Evolutionary conservation across 495 filamentous ascomycete genomes (phyloP).

Genomic region (Letharia lupina): DNA sequence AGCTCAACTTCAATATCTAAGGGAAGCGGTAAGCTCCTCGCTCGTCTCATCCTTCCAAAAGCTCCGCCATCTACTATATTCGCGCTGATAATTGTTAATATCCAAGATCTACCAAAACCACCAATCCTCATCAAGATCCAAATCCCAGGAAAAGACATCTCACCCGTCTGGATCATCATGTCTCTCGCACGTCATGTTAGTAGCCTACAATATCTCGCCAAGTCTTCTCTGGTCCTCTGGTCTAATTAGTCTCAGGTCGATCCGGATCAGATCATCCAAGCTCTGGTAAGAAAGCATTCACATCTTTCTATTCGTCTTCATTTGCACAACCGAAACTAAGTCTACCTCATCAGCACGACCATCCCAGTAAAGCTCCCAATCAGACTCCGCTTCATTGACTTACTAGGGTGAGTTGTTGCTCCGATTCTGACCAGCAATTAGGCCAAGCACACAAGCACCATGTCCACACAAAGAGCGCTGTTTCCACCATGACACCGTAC

Average conservation of each 20-base stretch:
- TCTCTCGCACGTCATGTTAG: conserved; percentile 37
- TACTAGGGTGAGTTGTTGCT: neutral
- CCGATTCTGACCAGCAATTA: conserved; percentile 31
- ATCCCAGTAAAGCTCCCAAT: neutral
- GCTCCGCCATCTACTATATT: too few relatives aligned
- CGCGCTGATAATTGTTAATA: too few relatives aligned
- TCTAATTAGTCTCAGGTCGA: conserved; percentile 38
- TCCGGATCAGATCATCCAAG: conserved; percentile 52
- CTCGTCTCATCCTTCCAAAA: too few relatives aligned
- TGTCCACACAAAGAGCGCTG: conserved; percentile 33
- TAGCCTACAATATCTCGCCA: neutral
- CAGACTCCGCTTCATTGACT: neutral
- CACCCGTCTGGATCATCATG: conserved; percentile 23
- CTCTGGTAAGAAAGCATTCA: conserved; percentile 27
- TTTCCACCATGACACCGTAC: conserved; percentile 54
- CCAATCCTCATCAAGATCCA: too few relatives aligned
- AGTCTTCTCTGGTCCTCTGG: neutral
- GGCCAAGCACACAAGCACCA: conserved; percentile 35
- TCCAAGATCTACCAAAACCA: too few relatives aligned
- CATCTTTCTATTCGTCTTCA: neutral
- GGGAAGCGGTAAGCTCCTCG: too few relatives aligned
- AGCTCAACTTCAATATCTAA: too few relatives aligned
- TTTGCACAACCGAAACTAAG: neutral
- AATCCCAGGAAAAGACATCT: neutral
- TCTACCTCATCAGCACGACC: neutral